Evolutionary conservation across 768 basidiomycete genomes (phyloP), one percentile per base, ranked within the genome.

Genomic region (Auriculariales sp.): DNA sequence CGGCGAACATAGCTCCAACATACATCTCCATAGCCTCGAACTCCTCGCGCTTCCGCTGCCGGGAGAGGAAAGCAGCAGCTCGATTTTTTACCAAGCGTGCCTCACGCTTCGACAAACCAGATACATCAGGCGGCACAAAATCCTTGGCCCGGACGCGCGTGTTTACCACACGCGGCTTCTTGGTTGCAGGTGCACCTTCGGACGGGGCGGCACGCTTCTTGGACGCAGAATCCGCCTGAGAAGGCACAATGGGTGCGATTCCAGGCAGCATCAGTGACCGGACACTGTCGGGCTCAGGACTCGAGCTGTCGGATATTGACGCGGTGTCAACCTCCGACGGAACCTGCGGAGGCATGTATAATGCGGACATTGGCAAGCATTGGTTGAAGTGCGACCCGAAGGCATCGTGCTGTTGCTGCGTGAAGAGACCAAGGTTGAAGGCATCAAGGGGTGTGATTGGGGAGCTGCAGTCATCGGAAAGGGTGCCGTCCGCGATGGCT

Each of bases 51-150:
- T 62, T 62, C 35, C 60, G 50, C 49, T 62, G 61, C 29, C 61
- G 50, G 35, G 47, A 50, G 35, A 62, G 51, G 52, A 62, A 62
- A 2, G 61, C 61, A 15, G 61, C 61, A 11, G 61, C 61, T 28
- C 61, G 55, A 49, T 62, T 62, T 52, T 62, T 62, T 32, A 62
- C 59, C 14, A 62, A 52, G 28, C 61, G 53, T 14, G 61, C 61
- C 51, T 62, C 61, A 35, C 59, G 57, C 49, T 62, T 62, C 46
- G 28, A 51, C n/a, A 62, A 52, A 4, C 59, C 59, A 17, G 53
- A 49, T 32, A 59, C 58, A 47, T 61, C 58, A 7, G 61, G 61
- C 12, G 57, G 58, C 24, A 61, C 52, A 27, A 60, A 62, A 39
- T 57, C 56, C 31, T 53, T 53, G 9, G 55, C 56, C 17, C 51